A percentile compares a stretch with the other conserved stretches of the same genome.
Conservation (phyloP, 1,139 yeast species). For the Magnusiomyces ingens region DNA sequence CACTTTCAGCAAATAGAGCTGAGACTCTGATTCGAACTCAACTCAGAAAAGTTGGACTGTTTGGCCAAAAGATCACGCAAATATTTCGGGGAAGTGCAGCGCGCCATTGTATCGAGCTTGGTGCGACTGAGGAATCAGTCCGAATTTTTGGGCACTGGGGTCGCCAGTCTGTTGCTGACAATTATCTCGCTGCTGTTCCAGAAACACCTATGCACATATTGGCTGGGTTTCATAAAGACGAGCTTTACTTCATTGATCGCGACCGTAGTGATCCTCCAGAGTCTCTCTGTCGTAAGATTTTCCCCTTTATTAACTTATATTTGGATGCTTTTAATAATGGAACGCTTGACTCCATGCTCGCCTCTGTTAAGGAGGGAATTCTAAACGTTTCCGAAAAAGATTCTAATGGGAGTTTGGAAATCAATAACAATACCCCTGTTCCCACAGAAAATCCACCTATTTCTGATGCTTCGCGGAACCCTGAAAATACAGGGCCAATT, state of each 20-base stretch:
- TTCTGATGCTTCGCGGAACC: neutral
- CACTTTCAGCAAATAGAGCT: too few species aligned
- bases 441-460: neutral
- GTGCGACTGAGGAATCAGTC: too few species aligned
- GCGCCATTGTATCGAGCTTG: too few species aligned
- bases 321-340: neutral
- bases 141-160: constrained; percentile 1
- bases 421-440: neutral
- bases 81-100: too few species aligned
- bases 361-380: neutral
- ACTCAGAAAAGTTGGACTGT: too few species aligned
- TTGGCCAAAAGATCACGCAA: too few species aligned
- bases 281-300: neutral
- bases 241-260: neutral
- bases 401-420: neutral
- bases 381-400: neutral
- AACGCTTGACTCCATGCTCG: neutral
- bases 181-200: neutral
- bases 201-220: neutral
- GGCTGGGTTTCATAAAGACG: constrained; percentile 1
- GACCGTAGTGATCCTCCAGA: neutral
- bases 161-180: neutral
- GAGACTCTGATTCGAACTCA: too few species aligned
- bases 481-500: neutral
- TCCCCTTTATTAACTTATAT: neutral